A percentile compares a stretch with the other conserved stretches of the same genome.
These are phyloP conservation scores for Suillus discolor DNA, from an alignment of 768 basidiomycete genomes.

Conservation along the genomic window DNA sequence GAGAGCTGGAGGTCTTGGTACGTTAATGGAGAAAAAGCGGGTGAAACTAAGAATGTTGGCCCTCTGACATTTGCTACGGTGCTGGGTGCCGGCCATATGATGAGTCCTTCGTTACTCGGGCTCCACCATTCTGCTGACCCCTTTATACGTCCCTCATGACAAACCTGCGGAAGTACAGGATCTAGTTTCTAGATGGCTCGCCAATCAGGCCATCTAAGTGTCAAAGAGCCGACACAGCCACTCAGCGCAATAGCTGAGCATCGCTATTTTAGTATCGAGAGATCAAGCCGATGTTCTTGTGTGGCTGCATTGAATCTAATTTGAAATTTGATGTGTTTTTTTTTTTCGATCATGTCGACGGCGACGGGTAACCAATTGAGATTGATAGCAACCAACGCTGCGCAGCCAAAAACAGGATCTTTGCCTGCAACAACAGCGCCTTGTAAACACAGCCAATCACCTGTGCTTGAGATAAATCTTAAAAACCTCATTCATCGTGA, in stretches of 20 bases:
- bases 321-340: slow-evolving; percentile 6
- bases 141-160: slow-evolving; percentile 61
- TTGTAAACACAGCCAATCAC: slow-evolving; percentile 2
- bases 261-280: neutral
- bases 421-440: neutral
- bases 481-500: neutral
- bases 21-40: slow-evolving; percentile 55
- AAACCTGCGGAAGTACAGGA: slow-evolving; percentile 64
- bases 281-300: neutral
- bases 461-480: neutral
- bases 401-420: neutral
- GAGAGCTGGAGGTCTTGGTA: slow-evolving; percentile 54
- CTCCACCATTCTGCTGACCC: slow-evolving; percentile 18
- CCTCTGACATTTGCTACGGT: slow-evolving; percentile 68
- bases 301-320: neutral
- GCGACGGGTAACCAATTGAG: neutral
- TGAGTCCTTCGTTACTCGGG: slow-evolving; percentile 28
- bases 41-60: slow-evolving; percentile 55
- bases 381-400: neutral
- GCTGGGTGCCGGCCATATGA: slow-evolving; percentile 78
- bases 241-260: no score
- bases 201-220: slow-evolving; percentile 40
- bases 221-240: neutral
- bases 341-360: neutral
- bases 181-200: slow-evolving; percentile 70